Base-by-base conservation (phyloP, 495 filamentous ascomycete species). In the Annulohypoxylon maeteangense region DNA sequence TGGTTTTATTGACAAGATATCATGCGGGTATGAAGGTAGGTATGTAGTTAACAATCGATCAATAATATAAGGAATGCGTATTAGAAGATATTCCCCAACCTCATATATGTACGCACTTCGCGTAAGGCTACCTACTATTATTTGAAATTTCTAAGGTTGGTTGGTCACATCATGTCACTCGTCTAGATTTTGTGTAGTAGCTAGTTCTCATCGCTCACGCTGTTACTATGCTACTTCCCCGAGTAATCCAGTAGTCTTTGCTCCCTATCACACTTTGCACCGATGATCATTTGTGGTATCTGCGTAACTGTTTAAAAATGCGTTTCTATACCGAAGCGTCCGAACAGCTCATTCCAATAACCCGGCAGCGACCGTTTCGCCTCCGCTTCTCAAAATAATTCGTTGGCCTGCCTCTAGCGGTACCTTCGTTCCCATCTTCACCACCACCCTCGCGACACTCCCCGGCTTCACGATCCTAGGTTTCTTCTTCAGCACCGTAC, bases 341-440 rank as follows among this genome's bases (percentile, higher is more conserved):
- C 18, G 31, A 54, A 1, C 3, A 32, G 7, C 44, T 75, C 84
- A 92, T 76, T 95, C 93, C 66, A 97, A 78, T 67, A 97, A 82
- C 20, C 95, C 95, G 31, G 94, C 94, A 5, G 93, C 94, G 38
- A 98, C 84, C 29, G 94, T 98, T 58, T 91, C 85, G 5, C 95
- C 95, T 55, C 87, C 89, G 57, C 86, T 88, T 60, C 95, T 84
- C 36, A 99, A 77, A n/a, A 98, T 90, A 54, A 98, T 87, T 74
- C 91, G 85, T 40, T 87, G 89, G 1, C 91, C 91, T 1, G 83
- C 85, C 78, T 97, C 95, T 31, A 98, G 75, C 16, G 95, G 94
- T 59, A 94, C 89, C 57, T 89, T 88, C 20, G 85, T 82, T 36
- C 91, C 90, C 83, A 98, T 80, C 79, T 90, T 90, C 7, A 99